phyloP scores from a whole-genome alignment of 2,329 filamentous ascomycete species.

The Colletotrichum scovillei region DNA sequence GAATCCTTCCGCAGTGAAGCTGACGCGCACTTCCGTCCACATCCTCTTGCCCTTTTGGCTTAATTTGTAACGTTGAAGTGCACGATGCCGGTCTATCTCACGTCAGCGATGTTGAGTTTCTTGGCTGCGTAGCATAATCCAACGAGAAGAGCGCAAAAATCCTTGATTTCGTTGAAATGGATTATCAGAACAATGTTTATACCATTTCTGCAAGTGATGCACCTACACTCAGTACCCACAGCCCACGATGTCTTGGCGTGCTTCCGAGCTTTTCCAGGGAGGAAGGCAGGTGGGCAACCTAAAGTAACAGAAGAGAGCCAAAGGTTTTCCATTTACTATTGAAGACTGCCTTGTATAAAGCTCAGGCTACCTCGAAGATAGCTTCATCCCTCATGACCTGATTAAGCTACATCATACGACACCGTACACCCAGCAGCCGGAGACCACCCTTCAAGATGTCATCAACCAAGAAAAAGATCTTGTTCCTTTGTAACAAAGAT shows the following conservation, averaged over 20 bases:
- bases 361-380: no score
- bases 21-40: not conserved
- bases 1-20: not conserved
- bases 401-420: not conserved
- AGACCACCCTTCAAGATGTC: not conserved
- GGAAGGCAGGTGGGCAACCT: no score
- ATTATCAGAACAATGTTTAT: not conserved
- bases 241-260: no score
- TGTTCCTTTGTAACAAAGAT: slow-evolving; percentile 58
- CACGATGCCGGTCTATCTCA: not conserved
- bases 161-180: not conserved
- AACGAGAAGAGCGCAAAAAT: not conserved
- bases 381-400: not conserved
- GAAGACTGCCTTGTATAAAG: no score
- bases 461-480: slow-evolving; percentile 38
- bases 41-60: not conserved
- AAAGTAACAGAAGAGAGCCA: no score
- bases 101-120: not conserved
- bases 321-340: no score
- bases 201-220: no score
- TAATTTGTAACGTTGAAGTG: not conserved
- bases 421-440: not conserved
- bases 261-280: no score
- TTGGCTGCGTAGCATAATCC: not conserved
- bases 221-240: no score